phyloP scores from a whole-genome alignment of 2,329 filamentous ascomycete species.

The Cadophora sp. region DNA sequence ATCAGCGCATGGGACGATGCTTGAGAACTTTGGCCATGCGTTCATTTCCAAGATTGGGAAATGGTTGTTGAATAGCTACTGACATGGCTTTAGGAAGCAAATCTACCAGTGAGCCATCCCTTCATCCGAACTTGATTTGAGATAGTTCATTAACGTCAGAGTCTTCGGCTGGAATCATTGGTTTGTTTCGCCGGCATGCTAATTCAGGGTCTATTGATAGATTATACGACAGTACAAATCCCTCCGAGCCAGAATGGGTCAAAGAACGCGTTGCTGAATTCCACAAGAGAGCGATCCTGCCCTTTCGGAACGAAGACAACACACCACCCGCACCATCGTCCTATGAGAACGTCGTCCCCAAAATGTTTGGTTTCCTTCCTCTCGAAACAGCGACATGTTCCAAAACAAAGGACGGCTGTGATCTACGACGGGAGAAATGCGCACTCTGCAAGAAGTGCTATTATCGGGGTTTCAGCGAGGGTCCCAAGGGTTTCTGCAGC shows the following conservation, averaged over 20 bases:
- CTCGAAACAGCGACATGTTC: not conserved
- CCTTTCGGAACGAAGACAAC: not conserved
- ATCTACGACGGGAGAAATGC: not conserved
- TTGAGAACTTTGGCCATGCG: too few relatives aligned
- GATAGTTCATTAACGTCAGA: not conserved
- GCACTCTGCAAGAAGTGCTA: not conserved
- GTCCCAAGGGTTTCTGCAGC: not conserved
- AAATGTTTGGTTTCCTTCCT: constrained; percentile 7
- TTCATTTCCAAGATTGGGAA: too few relatives aligned
- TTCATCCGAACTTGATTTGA: not conserved
- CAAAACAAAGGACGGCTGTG: not conserved
- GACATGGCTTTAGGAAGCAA: constrained; percentile 17
- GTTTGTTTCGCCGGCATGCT: constrained; percentile 12
- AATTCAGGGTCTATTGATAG: not conserved
- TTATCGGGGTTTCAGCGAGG: not conserved
- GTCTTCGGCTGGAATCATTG: not conserved
- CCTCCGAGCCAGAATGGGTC: not conserved
- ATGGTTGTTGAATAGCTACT: not conserved
- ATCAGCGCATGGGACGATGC: too few relatives aligned
- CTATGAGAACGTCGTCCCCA: not conserved
- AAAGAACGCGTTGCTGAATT: not conserved
- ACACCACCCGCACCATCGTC: not conserved
- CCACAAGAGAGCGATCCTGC: not conserved
- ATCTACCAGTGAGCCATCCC: constrained; percentile 14
- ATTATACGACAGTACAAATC: not conserved